Percentiles rank a stretch among this genome's conserved stretches.
These are phyloP conservation scores for Penicillium digitatum DNA, from an alignment of 2,329 filamentous ascomycete genomes.

Conservation along the genomic window DNA sequence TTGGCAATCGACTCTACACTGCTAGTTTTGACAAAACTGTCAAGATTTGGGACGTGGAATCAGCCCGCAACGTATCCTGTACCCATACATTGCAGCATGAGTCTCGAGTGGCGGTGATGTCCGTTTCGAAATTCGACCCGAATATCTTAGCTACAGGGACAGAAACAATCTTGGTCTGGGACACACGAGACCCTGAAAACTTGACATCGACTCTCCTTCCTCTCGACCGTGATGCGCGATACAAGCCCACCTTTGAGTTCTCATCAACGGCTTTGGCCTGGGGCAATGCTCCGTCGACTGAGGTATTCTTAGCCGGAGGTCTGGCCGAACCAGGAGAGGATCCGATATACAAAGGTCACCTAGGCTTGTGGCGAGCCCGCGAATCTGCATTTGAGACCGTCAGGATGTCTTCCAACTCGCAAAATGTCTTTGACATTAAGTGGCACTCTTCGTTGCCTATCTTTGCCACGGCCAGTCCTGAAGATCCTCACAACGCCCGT, in stretches of 20 bases:
- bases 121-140: conserved; percentile 39
- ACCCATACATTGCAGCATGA: conserved; percentile 43
- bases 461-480: conserved; percentile 53
- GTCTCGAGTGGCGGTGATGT: conserved; percentile 51
- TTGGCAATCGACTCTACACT: conserved; percentile 48
- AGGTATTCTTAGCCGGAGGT: conserved; percentile 51
- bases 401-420: conserved; percentile 45
- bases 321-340: conserved; percentile 46
- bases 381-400: conserved; percentile 36
- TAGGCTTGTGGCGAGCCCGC: conserved; percentile 52
- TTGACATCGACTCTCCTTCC: conserved; percentile 28
- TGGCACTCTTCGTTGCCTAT: conserved; percentile 51
- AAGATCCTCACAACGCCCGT: conserved; percentile 22
- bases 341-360: conserved; percentile 43
- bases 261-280: conserved; percentile 48
- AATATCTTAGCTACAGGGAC: conserved; percentile 49
- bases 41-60: conserved; percentile 53
- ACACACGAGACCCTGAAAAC: conserved; percentile 28
- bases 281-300: conserved; percentile 40
- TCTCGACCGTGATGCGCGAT: conserved; percentile 17
- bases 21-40: conserved; percentile 55
- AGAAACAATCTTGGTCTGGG: conserved; percentile 38
- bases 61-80: conserved; percentile 27
- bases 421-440: conserved; percentile 56
- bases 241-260: conserved; percentile 34